Conservation (phyloP, 176 grass and related monocot genomes). For the Eragrostis nindensis region DNA sequence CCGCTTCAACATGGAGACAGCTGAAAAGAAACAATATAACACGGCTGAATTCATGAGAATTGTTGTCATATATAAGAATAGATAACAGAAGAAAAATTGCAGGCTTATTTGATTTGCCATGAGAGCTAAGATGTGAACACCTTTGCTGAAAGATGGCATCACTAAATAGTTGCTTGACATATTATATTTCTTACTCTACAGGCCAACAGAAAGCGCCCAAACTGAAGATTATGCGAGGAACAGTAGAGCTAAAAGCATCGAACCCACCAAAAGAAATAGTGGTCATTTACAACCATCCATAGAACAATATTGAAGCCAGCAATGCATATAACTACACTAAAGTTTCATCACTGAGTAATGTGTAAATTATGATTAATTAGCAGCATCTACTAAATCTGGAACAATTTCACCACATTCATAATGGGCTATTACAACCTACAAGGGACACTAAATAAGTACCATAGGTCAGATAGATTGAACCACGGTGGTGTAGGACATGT, state of each 20-base stretch:
- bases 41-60: conserved; percentile 32
- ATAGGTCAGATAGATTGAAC: neutral
- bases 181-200: conserved; percentile 19
- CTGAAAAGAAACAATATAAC: conserved; percentile 43
- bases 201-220: conserved; percentile 11
- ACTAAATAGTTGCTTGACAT: conserved; percentile 4
- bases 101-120: neutral
- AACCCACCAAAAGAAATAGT: neutral
- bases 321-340: neutral
- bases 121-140: neutral
- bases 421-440: conserved; percentile 26
- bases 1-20: conserved; percentile 78
- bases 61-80: neutral
- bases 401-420: neutral
- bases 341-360: neutral
- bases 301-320: neutral
- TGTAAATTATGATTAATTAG: conserved; percentile 3
- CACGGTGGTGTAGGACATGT: conserved; percentile 22
- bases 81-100: conserved; percentile 8
- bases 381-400: neutral
- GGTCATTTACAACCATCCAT: neutral
- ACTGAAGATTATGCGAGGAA: neutral
- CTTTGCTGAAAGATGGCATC: conserved; percentile 22
- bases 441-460: conserved; percentile 11
- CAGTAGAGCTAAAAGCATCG: conserved; percentile 16